A percentile compares a stretch with the other conserved stretches of the same genome.
Evolutionary conservation across 2,329 filamentous ascomycete genomes (phyloP).

Genomic region (Fusarium pilosicola): DNA sequence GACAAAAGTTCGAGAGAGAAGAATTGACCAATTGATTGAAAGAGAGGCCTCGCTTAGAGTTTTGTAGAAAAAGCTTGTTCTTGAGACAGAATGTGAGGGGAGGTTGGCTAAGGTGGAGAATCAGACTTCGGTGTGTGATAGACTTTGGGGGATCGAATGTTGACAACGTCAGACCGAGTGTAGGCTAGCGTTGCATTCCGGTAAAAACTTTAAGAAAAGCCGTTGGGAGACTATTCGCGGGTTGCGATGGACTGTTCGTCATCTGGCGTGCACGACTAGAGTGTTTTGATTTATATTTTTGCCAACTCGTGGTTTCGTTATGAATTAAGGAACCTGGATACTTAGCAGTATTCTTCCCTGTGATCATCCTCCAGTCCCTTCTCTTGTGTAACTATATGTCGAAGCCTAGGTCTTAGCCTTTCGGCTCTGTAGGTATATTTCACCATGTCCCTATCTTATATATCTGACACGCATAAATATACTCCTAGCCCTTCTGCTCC

Average conservation of each 20-base stretch:
- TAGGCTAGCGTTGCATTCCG: neutral
- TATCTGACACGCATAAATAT: neutral
- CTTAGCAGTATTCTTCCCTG: neutral
- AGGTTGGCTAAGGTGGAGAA: neutral
- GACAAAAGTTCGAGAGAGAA: neutral
- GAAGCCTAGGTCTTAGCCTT: neutral
- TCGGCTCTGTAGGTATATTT: neutral
- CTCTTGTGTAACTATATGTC: neutral
- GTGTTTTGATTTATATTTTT: neutral
- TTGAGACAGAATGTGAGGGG: too few relatives aligned
- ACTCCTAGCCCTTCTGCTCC: neutral
- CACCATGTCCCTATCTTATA: too few relatives aligned
- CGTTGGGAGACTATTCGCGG: too few relatives aligned
- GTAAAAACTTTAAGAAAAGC: neutral
- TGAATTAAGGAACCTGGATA: too few relatives aligned
- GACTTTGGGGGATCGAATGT: neutral
- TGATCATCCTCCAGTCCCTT: neutral
- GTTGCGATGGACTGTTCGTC: too few relatives aligned
- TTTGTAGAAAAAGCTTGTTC: neutral
- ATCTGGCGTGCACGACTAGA: neutral
- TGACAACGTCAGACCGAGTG: too few relatives aligned
- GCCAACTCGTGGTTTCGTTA: neutral
- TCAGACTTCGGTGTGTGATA: neutral
- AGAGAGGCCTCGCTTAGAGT: neutral
- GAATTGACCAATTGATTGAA: neutral